These are phyloP conservation scores for Fraxinus greggii DNA, from an alignment of 305 asterid genomes.

Conservation along the genomic window DNA sequence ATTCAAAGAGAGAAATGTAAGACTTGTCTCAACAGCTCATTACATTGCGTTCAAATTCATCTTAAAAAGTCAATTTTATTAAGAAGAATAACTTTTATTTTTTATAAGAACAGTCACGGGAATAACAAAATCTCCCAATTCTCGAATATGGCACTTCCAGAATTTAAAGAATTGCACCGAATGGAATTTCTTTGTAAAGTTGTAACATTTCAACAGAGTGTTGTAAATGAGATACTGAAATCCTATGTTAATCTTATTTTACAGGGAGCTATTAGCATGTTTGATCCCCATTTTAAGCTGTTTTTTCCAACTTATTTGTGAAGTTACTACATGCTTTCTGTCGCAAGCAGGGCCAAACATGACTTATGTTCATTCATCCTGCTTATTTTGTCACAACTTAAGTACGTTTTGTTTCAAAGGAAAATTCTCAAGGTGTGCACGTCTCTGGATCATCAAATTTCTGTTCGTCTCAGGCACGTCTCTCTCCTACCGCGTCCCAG, in stretches of 20 bases:
- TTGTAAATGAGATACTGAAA: neutral
- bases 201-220: neutral
- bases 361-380: neutral
- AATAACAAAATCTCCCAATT: neutral
- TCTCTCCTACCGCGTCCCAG: neutral
- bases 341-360: neutral
- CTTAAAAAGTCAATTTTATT: neutral
- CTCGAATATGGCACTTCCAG: too few relatives aligned
- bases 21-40: neutral
- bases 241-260: neutral
- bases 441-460: neutral
- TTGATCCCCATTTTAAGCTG: neutral
- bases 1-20: neutral
- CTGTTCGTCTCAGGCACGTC: slow-evolving; percentile 25
- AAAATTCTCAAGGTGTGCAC: neutral
- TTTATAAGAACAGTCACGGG: neutral
- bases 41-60: too few relatives aligned
- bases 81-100: neutral
- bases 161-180: neutral
- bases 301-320: neutral
- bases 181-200: neutral
- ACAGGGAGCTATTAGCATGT: neutral
- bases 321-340: neutral
- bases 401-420: neutral
- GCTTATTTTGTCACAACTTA: too few relatives aligned